Base-by-base conservation (phyloP, 2,329 filamentous ascomycete species). In the Blastomyces gilchristii region DNA sequence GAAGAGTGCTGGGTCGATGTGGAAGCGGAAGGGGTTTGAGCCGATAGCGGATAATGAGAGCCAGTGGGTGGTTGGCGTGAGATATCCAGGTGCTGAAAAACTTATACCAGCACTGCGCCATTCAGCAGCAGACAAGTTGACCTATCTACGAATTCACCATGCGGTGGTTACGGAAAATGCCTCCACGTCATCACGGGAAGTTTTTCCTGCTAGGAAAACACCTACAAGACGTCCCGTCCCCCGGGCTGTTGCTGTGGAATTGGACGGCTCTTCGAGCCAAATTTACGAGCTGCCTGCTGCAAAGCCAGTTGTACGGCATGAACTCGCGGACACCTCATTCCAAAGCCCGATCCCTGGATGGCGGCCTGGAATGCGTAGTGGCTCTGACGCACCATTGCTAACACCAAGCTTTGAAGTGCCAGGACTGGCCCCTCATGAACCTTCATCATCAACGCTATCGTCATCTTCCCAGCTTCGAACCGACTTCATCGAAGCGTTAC, bases 91-190 rank as follows among this genome's bases (percentile, higher is more conserved):
- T 3, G 78, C 79, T 2, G 82, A 83, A 64, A 84, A 83, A 67
- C 73, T 86, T 5, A 79, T 80, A 25, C 80, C 82, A 1, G 69
- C 82, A 1, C 68, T 86, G 31, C 76, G 76, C 8, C 74, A 78
- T 25, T 73, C 74, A 64, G 81, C 79, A 9, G 75, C 77, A 8
- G 74, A 80, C 0, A 78, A 75, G 34, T 63, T 86, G 67, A 81
- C 77, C 2, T 84, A 83, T 68, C 69, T 86, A 12, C 77, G 83
- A 50, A 75, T 83, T 34, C 81, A 85, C 63, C 82, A 85, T 72
- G 74, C 77, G 39, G 68, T 86, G 18, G 71, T 84, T 45, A 85
- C 82, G 0, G 74, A 80, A 63, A 76, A 80, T 59, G 67, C 73
- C 1, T 73, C 74, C 0, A 67, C 73, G 1, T 60, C 65, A 7